These are phyloP conservation scores for Cicer arietinum DNA, from an alignment of 306 rosid species.

Conservation along the genomic window DNA sequence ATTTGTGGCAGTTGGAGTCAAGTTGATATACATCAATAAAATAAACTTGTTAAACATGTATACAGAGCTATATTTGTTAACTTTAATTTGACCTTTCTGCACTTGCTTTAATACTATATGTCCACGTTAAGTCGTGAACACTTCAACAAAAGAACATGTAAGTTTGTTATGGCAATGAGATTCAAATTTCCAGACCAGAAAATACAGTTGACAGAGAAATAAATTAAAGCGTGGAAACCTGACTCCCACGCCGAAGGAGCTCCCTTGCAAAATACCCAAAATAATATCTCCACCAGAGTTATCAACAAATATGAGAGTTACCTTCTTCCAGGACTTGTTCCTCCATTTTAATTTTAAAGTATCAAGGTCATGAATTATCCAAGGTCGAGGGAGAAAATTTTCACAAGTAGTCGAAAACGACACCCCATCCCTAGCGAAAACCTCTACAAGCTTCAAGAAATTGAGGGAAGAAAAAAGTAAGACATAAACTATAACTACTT, in stretches of 20 bases:
- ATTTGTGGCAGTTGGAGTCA: neutral
- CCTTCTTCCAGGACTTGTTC: conserved; percentile 87
- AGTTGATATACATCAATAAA: no score
- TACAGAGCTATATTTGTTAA: no score
- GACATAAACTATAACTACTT: conserved; percentile 11
- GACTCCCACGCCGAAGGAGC: no score
- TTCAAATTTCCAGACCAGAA: conserved; percentile 39
- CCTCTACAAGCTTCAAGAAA: conserved; percentile 89
- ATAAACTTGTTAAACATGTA: no score
- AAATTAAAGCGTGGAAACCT: no score
- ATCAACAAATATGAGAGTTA: conserved; percentile 89
- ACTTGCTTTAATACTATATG: neutral
- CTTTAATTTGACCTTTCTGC: no score
- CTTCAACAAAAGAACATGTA: no score
- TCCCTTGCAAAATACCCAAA: conserved; percentile 61
- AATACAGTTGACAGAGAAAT: neutral
- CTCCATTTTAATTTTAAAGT: conserved; percentile 71
- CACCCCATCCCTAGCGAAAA: conserved; percentile 87
- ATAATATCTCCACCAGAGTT: conserved; percentile 97
- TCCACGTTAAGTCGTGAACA: no score
- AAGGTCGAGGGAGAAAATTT: conserved; percentile 89
- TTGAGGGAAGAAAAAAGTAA: conserved; percentile 35
- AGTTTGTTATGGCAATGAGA: no score
- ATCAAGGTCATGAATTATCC: conserved; percentile 95
- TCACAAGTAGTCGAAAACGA: conserved; percentile 82